Percentiles rank a stretch among this genome's conserved stretches.
Conservation (phyloP, 1,284 basidiomycete genomes). For the Takashimella koratensis region DNA sequence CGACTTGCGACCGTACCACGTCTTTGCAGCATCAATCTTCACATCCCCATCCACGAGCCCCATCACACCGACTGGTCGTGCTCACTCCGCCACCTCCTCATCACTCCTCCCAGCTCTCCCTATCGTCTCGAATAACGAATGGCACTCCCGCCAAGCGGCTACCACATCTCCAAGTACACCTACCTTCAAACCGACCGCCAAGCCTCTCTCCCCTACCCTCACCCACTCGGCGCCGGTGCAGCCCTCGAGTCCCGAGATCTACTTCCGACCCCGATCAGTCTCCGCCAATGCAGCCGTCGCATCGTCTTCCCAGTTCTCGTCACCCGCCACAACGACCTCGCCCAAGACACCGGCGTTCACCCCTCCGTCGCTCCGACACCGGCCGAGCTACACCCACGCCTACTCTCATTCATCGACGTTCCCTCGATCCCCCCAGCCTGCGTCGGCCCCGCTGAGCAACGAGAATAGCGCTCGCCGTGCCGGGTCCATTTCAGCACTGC, state of each 20-base stretch:
- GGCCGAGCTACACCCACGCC: neutral
- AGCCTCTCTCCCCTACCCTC: neutral
- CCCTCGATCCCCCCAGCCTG: neutral
- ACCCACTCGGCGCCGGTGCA: neutral
- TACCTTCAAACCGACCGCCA: neutral
- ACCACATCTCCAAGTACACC: neutral
- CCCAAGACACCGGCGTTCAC: neutral
- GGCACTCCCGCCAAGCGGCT: neutral
- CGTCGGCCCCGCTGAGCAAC: neutral
- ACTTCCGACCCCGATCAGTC: neutral
- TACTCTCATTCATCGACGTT: neutral
- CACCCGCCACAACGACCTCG: neutral
- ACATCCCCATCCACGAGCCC: neutral
- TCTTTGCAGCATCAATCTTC: neutral
- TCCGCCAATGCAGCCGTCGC: neutral
- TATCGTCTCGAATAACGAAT: neutral
- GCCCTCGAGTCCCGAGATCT: neutral
- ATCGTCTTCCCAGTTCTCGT: neutral
- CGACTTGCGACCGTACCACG: neutral
- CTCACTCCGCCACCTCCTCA: neutral
- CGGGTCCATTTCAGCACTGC: neutral
- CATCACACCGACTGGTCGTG: neutral
- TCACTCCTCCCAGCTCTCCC: conserved; percentile 4
- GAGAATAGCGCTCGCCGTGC: neutral
- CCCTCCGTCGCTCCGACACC: neutral